Evolutionary conservation across 116 monocot species (phyloP).

Genomic region (Cymodocea nodosa): DNA sequence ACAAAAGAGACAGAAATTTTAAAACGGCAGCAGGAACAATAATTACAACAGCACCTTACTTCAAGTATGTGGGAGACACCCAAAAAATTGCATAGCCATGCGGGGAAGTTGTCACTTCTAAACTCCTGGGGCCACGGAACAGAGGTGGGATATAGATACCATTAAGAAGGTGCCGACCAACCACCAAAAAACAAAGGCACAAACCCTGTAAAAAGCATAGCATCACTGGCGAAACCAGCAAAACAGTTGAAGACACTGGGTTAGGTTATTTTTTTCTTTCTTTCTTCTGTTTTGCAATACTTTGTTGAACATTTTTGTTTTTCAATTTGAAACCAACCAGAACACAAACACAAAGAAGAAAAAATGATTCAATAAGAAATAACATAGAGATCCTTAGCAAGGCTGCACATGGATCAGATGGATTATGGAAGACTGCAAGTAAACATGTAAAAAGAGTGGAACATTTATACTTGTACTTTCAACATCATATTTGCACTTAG

Average conservation of each 20-base stretch:
- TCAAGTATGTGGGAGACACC: conserved; percentile 72
- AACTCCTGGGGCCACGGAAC: conserved; percentile 59
- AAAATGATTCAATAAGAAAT: no score
- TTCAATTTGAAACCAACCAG: no score
- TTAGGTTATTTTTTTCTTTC: no score
- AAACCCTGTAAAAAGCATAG: conserved; percentile 38
- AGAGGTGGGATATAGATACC: conserved; percentile 89
- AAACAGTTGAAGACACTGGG: background rate
- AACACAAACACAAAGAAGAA: no score
- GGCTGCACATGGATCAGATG: no score
- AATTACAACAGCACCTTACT: conserved; percentile 5
- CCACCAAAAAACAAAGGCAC: conserved; percentile 75
- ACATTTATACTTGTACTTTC: no score
- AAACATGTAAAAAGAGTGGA: no score
- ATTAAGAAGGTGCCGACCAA: conserved; percentile 80
- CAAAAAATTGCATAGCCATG: conserved; percentile 66
- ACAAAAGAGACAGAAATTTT: conserved; percentile 6
- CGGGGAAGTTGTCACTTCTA: conserved; percentile 74
- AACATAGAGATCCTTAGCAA: no score
- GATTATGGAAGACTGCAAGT: no score
- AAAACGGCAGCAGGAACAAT: background rate
- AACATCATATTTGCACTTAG: no score
- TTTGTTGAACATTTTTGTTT: no score
- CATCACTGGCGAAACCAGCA: background rate
- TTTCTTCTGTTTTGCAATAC: no score